phyloP scores from a whole-genome alignment of 495 filamentous ascomycete species.

The Trichoderma asperelloides region DNA sequence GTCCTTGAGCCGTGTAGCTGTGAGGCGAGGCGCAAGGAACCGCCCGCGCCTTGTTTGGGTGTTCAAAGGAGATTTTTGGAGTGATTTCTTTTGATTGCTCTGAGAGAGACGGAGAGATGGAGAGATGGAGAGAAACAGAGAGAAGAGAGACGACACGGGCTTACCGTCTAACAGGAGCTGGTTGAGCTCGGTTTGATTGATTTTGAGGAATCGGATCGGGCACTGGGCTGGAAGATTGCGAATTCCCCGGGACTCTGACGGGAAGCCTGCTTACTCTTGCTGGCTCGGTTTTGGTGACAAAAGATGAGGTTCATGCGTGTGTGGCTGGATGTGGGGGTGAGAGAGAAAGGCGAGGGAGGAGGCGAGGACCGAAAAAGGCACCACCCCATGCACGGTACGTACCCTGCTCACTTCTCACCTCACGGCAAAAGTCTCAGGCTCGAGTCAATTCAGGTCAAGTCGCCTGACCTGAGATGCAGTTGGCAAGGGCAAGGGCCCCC shows the following conservation, averaged over 20 bases:
- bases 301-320: neutral
- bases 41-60: too few relatives aligned
- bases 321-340: neutral
- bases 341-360: constrained; percentile 10
- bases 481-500: neutral
- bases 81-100: neutral
- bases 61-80: neutral
- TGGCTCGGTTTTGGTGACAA: neutral
- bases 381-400: constrained; percentile 3
- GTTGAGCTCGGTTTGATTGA: neutral
- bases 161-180: neutral
- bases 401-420: neutral
- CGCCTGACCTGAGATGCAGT: constrained; percentile 3
- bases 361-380: neutral
- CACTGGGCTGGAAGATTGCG: neutral
- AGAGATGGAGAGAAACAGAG: too few relatives aligned
- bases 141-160: neutral
- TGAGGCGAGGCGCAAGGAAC: neutral
- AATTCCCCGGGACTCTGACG: neutral
- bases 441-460: neutral
- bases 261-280: neutral
- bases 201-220: neutral
- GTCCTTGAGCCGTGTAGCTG: neutral
- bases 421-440: neutral
- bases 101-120: neutral